These are phyloP conservation scores for Cutaneotrichosporon cutaneum DNA, from an alignment of 1,284 basidiomycete species.

Conservation along the genomic window DNA sequence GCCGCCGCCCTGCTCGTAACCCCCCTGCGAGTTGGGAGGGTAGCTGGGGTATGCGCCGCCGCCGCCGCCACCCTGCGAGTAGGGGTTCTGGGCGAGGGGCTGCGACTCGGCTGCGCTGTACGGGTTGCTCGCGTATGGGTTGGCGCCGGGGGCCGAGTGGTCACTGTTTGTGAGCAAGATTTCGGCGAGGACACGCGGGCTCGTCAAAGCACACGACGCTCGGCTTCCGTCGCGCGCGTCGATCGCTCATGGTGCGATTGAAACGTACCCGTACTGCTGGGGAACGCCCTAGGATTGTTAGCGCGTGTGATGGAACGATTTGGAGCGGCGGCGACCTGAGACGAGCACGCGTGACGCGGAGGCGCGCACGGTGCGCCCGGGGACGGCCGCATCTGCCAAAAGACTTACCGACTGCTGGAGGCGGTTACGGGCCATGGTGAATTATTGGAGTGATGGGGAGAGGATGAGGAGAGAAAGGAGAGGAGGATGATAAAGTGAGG, in stretches of 20 bases:
- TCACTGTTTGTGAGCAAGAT: constrained; percentile 8
- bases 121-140: constrained; percentile 11
- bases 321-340: neutral
- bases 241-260: neutral
- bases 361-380: neutral
- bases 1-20: constrained; percentile 23
- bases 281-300: constrained; percentile 2
- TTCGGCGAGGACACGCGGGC: constrained; percentile 3
- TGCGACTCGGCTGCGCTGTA: constrained; percentile 17
- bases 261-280: constrained; percentile 19
- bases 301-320: neutral
- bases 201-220: neutral
- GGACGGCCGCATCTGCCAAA: neutral
- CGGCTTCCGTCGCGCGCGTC: neutral
- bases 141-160: constrained; percentile 14
- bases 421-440: constrained; percentile 26
- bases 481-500: neutral
- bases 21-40: constrained; percentile 1
- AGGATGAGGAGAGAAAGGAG: constrained; percentile 3
- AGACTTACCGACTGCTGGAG: constrained; percentile 22
- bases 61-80: constrained; percentile 38
- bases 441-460: neutral
- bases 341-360: neutral
- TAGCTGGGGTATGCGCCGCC: constrained; percentile 7
- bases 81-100: constrained; percentile 32